A percentile compares a stretch with the other conserved stretches of the same genome.
Evolutionary conservation across 2,329 filamentous ascomycete species (phyloP).

Genomic region (Beauveria caledonica): DNA sequence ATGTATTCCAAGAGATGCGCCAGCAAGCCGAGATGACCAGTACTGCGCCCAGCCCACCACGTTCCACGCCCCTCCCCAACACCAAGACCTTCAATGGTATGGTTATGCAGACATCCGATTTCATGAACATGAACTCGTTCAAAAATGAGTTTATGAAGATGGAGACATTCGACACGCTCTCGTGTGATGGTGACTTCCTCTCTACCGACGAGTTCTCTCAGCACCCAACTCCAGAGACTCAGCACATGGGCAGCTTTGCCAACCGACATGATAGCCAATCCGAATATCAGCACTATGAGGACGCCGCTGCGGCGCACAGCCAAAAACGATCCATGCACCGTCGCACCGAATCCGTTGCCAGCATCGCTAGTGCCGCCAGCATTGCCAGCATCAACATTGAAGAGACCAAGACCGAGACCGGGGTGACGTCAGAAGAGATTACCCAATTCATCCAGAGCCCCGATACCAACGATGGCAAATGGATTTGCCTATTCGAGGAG

Average conservation of each 20-base stretch:
- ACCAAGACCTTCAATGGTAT: slow-evolving; percentile 38
- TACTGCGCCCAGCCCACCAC: slow-evolving; percentile 47
- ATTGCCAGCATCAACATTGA: slow-evolving; percentile 57
- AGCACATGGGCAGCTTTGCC: slow-evolving; percentile 36
- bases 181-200: slow-evolving; percentile 29
- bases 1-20: slow-evolving; percentile 51
- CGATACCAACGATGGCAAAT: slow-evolving; percentile 66
- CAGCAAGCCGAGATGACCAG: slow-evolving; percentile 44
- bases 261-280: slow-evolving; percentile 36
- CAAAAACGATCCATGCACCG: slow-evolving; percentile 35
- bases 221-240: slow-evolving; percentile 43
- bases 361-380: slow-evolving; percentile 49
- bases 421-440: slow-evolving; percentile 80
- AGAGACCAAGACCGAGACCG: slow-evolving; percentile 65
- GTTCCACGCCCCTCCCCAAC: slow-evolving; percentile 41
- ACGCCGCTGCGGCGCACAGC: slow-evolving; percentile 11
- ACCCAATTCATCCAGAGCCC: slow-evolving; percentile 65
- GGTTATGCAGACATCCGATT: slow-evolving; percentile 46
- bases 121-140: slow-evolving; percentile 45
- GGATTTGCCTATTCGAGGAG: slow-evolving; percentile 65
- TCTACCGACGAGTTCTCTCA: slow-evolving; percentile 38
- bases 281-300: slow-evolving; percentile 21
- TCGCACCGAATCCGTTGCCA: slow-evolving; percentile 52
- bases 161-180: slow-evolving; percentile 25
- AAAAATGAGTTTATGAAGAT: slow-evolving; percentile 36